A percentile compares a stretch with the other conserved stretches of the same genome.
These are phyloP conservation scores for Geotrichum histeridarum DNA, from an alignment of 1,139 yeast species.

Conservation along the genomic window DNA sequence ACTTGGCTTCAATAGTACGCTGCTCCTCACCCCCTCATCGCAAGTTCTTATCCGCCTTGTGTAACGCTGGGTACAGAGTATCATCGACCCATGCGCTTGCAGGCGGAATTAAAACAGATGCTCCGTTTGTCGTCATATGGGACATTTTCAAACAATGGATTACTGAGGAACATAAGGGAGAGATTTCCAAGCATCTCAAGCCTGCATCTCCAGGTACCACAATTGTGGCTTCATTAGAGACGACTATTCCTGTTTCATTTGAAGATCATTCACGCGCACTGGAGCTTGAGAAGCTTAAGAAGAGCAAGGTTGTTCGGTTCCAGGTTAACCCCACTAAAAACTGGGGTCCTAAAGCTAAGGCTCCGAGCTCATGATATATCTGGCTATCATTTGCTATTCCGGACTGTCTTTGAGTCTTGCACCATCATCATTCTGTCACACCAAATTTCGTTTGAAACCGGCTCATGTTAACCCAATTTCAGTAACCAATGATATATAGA, in stretches of 20 bases:
- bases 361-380: conserved; percentile 19
- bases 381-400: background rate
- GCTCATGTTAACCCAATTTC: background rate
- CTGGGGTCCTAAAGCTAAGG: conserved; percentile 88
- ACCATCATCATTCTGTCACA: background rate
- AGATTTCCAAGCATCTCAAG: conserved; percentile 40
- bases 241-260: conserved; percentile 41
- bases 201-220: conserved; percentile 59
- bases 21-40: conserved; percentile 80
- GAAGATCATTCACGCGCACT: conserved; percentile 51
- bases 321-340: conserved; percentile 89
- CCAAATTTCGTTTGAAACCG: background rate
- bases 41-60: conserved; percentile 69
- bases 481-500: too few relatives aligned
- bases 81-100: conserved; percentile 87
- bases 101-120: conserved; percentile 82
- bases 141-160: conserved; percentile 67
- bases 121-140: conserved; percentile 78
- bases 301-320: conserved; percentile 73
- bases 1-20: conserved; percentile 70
- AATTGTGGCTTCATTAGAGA: conserved; percentile 45
- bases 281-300: conserved; percentile 55
- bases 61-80: conserved; percentile 73
- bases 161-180: conserved; percentile 40
- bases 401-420: background rate